These are phyloP conservation scores for Hypericum androsaemum DNA, from an alignment of 345 rosid species.

Conservation along the genomic window DNA sequence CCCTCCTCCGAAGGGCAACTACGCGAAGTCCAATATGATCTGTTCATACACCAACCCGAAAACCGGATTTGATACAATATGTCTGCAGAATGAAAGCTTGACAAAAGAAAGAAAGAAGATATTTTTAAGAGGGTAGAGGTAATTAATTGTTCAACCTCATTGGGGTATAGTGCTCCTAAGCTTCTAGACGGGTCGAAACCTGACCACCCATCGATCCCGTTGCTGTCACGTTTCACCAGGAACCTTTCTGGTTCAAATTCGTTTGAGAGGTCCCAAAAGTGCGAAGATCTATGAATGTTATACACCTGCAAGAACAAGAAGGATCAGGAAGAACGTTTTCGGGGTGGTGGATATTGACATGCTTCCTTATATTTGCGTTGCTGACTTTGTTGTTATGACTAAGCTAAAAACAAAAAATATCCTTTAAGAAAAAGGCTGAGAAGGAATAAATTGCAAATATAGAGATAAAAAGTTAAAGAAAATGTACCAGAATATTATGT, in stretches of 20 bases:
- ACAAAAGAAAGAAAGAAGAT: no score
- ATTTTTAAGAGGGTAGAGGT: no score
- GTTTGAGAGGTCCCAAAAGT: conserved; percentile 70
- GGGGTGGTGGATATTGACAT: background rate
- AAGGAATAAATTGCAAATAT: no score
- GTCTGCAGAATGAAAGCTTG: background rate
- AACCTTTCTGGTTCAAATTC: conserved; percentile 85
- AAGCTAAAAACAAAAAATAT: no score
- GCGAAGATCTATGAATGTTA: conserved; percentile 86
- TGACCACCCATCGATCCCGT: conserved; percentile 73
- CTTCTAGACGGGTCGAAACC: conserved; percentile 91
- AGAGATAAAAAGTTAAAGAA: no score
- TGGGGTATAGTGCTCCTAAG: conserved; percentile 83
- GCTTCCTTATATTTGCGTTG: no score
- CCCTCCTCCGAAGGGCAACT: conserved; percentile 90
- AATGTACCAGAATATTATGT: no score
- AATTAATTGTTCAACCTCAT: conserved; percentile 46
- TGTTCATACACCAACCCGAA: conserved; percentile 20
- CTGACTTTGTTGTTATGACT: no score
- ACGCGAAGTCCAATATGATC: conserved; percentile 75
- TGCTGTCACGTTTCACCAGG: conserved; percentile 33
- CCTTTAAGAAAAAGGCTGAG: no score
- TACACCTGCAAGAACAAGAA: conserved; percentile 50
- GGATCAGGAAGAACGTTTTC: background rate
- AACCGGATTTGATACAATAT: conserved; percentile 6